These are phyloP conservation scores for Pythium diclinum DNA, from an alignment of 352 stramenopile genomes.

Conservation along the genomic window DNA sequence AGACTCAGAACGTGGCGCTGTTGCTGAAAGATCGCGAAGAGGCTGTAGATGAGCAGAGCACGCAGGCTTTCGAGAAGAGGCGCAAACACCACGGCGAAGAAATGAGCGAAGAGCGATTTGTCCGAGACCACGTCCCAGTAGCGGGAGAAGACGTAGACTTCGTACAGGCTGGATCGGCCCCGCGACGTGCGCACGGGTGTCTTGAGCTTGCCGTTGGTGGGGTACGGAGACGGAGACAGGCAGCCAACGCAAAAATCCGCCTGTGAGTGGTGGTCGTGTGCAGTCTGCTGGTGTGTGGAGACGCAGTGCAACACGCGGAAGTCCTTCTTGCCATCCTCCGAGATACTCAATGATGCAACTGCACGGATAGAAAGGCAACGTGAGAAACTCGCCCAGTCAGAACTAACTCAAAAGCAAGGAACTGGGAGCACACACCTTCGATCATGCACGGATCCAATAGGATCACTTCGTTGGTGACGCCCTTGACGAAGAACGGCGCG, in stretches of 20 bases:
- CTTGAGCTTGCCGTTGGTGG: conserved; percentile 20
- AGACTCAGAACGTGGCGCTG: conserved; percentile 18
- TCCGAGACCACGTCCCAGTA: conserved; percentile 83
- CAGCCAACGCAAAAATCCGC: conserved; percentile 63
- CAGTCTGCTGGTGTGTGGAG: conserved; percentile 36
- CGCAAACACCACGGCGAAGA: conserved; percentile 53
- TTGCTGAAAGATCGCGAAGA: conserved; percentile 55
- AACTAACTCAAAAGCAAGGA: background rate
- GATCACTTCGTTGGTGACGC: conserved; percentile 57
- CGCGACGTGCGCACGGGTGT: background rate
- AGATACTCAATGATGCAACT: conserved; percentile 70
- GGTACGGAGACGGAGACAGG: conserved; percentile 45
- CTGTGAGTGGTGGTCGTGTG: conserved; percentile 27
- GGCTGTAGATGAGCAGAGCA: conserved; percentile 60
- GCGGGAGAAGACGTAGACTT: conserved; percentile 81
- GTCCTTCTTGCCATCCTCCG: conserved; percentile 58
- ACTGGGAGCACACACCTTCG: conserved; percentile 35
- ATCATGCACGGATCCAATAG: conserved; percentile 72
- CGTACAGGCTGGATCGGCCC: conserved; percentile 22
- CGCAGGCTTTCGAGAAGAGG: conserved; percentile 65
- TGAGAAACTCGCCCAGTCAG: background rate
- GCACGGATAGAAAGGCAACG: background rate
- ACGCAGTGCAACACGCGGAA: conserved; percentile 80
- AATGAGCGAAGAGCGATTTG: conserved; percentile 65
- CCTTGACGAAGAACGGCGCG: conserved; percentile 52